These are phyloP conservation scores for Aspergillus japonicus DNA, from an alignment of 2,329 filamentous ascomycete genomes.

Conservation along the genomic window DNA sequence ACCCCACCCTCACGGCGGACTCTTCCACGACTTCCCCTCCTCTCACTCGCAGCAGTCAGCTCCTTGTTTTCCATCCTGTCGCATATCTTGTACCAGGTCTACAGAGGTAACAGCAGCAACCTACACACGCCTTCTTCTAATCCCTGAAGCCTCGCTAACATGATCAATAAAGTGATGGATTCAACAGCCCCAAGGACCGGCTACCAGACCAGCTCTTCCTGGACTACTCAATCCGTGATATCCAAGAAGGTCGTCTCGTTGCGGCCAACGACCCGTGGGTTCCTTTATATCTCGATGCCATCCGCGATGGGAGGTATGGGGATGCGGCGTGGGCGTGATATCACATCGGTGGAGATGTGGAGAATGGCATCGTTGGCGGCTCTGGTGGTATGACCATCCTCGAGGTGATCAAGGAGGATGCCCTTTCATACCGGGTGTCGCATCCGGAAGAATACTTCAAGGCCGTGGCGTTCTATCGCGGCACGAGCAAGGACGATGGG, in stretches of 20 bases:
- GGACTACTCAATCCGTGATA: not conserved
- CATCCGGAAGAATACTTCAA: not conserved
- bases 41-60: no score
- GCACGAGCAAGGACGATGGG: constrained; percentile 1
- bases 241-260: not conserved
- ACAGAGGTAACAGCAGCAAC: not conserved
- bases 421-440: not conserved
- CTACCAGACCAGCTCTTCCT: not conserved
- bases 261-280: not conserved
- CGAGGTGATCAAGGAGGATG: not conserved
- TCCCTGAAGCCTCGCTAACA: not conserved
- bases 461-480: not conserved
- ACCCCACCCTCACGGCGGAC: no score
- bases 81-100: no score
- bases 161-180: not conserved
- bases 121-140: not conserved
- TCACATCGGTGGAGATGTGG: not conserved
- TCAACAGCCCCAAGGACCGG: not conserved
- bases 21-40: no score
- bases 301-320: not conserved
- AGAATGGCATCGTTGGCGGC: not conserved
- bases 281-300: not conserved
- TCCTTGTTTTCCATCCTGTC: no score
- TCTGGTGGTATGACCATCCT: not conserved
- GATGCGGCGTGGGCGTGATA: constrained; percentile 1